These are phyloP conservation scores for Sclerotinia subarctica DNA, from an alignment of 2,329 filamentous ascomycete species.

Conservation along the genomic window DNA sequence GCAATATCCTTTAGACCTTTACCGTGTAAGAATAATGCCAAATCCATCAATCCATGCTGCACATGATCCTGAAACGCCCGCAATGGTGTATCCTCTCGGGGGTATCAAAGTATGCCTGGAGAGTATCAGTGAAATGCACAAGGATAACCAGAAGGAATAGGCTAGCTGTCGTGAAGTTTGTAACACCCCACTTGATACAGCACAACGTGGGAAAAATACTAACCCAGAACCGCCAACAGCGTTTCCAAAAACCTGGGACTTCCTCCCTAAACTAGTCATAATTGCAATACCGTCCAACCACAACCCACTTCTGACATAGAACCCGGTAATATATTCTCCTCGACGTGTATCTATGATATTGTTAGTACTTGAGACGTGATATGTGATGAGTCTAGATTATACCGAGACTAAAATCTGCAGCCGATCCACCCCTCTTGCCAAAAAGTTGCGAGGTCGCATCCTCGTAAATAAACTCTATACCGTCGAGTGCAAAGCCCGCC, in stretches of 20 bases:
- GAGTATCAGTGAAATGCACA: background rate
- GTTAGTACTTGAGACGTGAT: background rate
- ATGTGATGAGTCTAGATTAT: constrained; percentile 39
- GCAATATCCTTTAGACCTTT: background rate
- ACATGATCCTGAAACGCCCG: constrained; percentile 80
- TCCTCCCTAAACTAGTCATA: constrained; percentile 82
- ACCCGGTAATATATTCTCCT: constrained; percentile 84
- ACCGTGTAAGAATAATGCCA: constrained; percentile 73
- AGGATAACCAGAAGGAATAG: background rate
- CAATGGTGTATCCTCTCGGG: constrained; percentile 83
- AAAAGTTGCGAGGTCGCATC: constrained; percentile 82
- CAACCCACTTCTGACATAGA: constrained; percentile 72
- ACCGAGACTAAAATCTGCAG: constrained; percentile 74
- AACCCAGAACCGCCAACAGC: constrained; percentile 76
- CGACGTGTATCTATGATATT: constrained; percentile 65
- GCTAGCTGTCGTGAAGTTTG: background rate
- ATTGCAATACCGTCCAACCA: constrained; percentile 91
- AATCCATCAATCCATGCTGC: constrained; percentile 82
- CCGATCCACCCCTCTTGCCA: constrained; percentile 72
- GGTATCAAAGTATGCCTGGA: constrained; percentile 81
- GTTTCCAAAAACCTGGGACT: constrained; percentile 83
- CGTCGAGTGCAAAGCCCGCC: constrained; percentile 67
- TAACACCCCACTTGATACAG: background rate
- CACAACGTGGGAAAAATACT: constrained; percentile 42
- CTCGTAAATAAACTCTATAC: constrained; percentile 90